Evolutionary conservation across 164 flowering plant species (phyloP).

Genomic region (Vitis amurensis): DNA sequence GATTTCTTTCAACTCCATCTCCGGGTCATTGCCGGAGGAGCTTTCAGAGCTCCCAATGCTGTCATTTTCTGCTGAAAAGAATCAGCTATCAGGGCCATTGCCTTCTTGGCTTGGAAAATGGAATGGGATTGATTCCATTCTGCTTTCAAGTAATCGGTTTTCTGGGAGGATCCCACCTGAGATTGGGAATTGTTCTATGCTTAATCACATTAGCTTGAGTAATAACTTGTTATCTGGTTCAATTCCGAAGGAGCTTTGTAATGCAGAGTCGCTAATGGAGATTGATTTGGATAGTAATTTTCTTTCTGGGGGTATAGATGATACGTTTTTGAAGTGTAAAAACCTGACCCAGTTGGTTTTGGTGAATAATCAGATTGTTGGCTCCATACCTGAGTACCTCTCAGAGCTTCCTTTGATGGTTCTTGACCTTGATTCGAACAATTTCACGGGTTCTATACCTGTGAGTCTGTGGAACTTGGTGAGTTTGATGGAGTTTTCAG

Average conservation of each 20-base stretch:
- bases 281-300: slow-evolving; percentile 59
- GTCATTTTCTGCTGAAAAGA: slow-evolving; percentile 64
- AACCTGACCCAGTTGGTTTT: slow-evolving; percentile 62
- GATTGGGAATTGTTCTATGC: slow-evolving; percentile 64
- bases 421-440: slow-evolving; percentile 65
- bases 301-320: slow-evolving; percentile 49
- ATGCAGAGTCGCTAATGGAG: slow-evolving; percentile 47
- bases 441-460: slow-evolving; percentile 65
- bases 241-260: slow-evolving; percentile 64
- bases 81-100: slow-evolving; percentile 61
- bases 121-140: slow-evolving; percentile 45
- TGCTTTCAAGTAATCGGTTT: slow-evolving; percentile 57
- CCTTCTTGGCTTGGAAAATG: slow-evolving; percentile 77
- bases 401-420: slow-evolving; percentile 65
- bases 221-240: slow-evolving; percentile 51
- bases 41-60: slow-evolving; percentile 48
- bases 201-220: slow-evolving; percentile 52
- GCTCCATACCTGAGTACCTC: slow-evolving; percentile 60
- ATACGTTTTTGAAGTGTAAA: slow-evolving; percentile 46
- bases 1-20: slow-evolving; percentile 67
- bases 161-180: slow-evolving; percentile 59
- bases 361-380: slow-evolving; percentile 50
- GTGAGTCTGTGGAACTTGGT: slow-evolving; percentile 45
- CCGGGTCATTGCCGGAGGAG: slow-evolving; percentile 64
- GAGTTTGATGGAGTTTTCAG: slow-evolving; percentile 63